phyloP scores from a whole-genome alignment of 1,284 basidiomycete genomes.

The Ustilago crameri region DNA sequence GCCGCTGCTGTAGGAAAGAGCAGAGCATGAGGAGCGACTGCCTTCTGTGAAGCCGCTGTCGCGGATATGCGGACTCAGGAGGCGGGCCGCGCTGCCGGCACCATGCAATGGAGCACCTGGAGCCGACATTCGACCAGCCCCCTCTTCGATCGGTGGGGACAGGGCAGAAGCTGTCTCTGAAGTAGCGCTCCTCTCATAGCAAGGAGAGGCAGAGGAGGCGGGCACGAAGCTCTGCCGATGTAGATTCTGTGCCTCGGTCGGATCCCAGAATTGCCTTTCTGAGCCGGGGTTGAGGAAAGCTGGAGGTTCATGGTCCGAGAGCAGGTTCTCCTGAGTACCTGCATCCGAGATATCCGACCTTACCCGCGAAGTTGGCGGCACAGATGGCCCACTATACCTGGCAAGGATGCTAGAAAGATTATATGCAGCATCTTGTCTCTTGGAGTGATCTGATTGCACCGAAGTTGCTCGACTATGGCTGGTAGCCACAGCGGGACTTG shows the following conservation, averaged over 20 bases:
- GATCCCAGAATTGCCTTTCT: constrained; percentile 20
- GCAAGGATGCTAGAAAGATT: too few relatives aligned
- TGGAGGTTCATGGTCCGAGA: constrained; percentile 26
- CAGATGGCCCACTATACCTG: constrained; percentile 9
- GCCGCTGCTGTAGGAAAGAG: background rate
- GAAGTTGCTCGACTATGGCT: constrained; percentile 7
- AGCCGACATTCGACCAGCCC: background rate
- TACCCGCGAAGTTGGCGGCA: constrained; percentile 1
- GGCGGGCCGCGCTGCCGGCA: background rate
- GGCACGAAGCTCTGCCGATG: constrained; percentile 20
- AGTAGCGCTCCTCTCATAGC: background rate
- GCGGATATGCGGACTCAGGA: background rate
- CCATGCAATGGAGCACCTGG: too few relatives aligned
- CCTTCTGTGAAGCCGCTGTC: constrained; percentile 1
- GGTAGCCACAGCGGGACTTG: constrained; percentile 7
- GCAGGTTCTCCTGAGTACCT: constrained; percentile 28
- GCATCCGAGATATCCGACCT: constrained; percentile 22
- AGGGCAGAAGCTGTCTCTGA: constrained; percentile 3
- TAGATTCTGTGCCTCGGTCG: constrained; percentile 28
- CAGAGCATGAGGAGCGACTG: constrained; percentile 18
- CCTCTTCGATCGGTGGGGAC: constrained; percentile 14
- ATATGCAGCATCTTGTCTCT: background rate
- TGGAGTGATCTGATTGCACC: background rate
- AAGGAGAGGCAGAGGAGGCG: background rate
- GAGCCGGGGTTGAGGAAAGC: constrained; percentile 8